Base-by-base conservation (phyloP, 495 filamentous ascomycete genomes). In the Filosporella fistucella region DNA sequence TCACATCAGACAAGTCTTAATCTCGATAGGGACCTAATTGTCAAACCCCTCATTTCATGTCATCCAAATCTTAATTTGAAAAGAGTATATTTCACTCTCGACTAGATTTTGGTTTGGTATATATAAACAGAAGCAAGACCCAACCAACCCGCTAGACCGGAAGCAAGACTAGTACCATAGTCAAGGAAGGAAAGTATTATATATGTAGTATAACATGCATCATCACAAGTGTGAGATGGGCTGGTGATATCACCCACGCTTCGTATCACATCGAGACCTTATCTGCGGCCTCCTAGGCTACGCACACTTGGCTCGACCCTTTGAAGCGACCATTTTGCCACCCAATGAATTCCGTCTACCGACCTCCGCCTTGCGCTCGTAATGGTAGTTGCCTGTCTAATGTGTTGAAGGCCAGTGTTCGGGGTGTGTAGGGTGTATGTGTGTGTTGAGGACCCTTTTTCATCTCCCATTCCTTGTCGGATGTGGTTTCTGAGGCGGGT, bases 341-440 rank as follows among this genome's bases (percentile, higher is more conserved):
- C 16, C 18, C 25, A 7, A n/a, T 5, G 28, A 9, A 51, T n/a
- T 23, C 17, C 42, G 41, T 33, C 35, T 43, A 17, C 18, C 36
- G 26, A 3, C 29, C 24, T 32, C 60, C 44, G n/a, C 43, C 26
- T 13, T 51, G 36, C 8, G 56, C 43, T 22, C 56, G 30, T 37
- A 68, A 47, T 12, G 75, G 73, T 36, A 74, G 55, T 47, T 71
- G 71, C 40, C 72, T 56, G 20, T 77, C 73, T 24, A 79, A 61
- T 3, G 70, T 69, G 41, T 79, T 69, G 55, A 77, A 79, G 13
- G 75, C 75, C 54, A 71, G 68, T 17, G 75, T 79, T 32, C 75
- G 54, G 7, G 75, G 75, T 13, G 75, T 79, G 40, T 65, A 79
- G 1, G 73, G 72, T 29, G 45, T 42, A 21, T 38, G 36, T 7